Conservation (phyloP, 1,284 basidiomycete genomes). For the Volvariella volvacea region DNA sequence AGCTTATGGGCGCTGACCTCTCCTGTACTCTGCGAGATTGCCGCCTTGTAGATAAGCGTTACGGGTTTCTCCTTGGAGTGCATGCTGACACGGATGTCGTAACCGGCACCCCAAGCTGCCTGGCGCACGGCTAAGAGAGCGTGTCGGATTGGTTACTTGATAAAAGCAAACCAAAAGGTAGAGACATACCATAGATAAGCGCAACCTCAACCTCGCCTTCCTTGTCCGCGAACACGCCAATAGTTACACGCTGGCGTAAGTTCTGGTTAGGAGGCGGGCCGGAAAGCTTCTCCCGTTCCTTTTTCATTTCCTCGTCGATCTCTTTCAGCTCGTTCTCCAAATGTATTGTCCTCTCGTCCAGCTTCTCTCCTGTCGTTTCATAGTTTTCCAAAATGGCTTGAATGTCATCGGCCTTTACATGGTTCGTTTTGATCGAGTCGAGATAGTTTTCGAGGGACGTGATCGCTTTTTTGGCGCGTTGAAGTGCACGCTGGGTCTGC, state of each 20-base stretch:
- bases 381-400: constrained; percentile 23
- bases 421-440: constrained; percentile 20
- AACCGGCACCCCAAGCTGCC: constrained; percentile 24
- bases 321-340: constrained; percentile 18
- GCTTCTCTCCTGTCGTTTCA: constrained; percentile 20
- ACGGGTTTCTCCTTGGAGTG: constrained; percentile 22
- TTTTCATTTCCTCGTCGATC: constrained; percentile 15
- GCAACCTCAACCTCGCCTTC: constrained; percentile 27
- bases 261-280: constrained; percentile 12
- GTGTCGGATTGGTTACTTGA: not conserved
- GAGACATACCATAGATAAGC: constrained; percentile 25
- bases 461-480: constrained; percentile 20
- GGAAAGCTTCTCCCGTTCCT: constrained; percentile 15
- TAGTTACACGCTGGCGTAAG: constrained; percentile 18
- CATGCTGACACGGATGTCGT: constrained; percentile 28
- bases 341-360: constrained; percentile 22
- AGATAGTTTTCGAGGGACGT: constrained; percentile 24
- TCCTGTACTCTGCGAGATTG: constrained; percentile 25
- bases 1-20: constrained; percentile 16
- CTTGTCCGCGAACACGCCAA: constrained; percentile 26
- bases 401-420: constrained; percentile 22
- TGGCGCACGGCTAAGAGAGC: constrained; percentile 16
- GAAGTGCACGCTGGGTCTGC: constrained; percentile 15
- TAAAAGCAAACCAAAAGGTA: no score
- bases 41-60: constrained; percentile 25